These are phyloP conservation scores for Fagus crenata DNA, from an alignment of 306 rosid genomes.

Conservation along the genomic window DNA sequence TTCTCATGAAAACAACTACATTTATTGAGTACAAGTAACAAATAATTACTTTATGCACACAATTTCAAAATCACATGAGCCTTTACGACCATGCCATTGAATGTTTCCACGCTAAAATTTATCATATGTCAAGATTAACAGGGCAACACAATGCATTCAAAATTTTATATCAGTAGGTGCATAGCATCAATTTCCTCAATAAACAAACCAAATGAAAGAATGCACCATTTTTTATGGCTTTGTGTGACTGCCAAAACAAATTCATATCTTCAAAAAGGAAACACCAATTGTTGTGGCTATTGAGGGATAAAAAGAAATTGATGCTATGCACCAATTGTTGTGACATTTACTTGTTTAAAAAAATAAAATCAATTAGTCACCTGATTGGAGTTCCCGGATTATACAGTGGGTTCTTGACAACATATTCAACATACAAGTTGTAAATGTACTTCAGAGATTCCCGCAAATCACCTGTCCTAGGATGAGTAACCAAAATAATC, in stretches of 20 bases:
- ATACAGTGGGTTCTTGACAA: constrained; percentile 85
- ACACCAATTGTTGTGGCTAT: background rate
- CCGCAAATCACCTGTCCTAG: constrained; percentile 83
- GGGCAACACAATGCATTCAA: background rate
- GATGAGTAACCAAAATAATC: constrained; percentile 93
- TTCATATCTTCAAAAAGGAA: background rate
- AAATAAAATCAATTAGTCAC: constrained; percentile 33
- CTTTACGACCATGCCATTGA: background rate
- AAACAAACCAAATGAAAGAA: background rate
- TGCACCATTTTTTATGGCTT: background rate
- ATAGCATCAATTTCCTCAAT: background rate
- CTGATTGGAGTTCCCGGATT: constrained; percentile 79
- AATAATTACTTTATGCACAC: background rate
- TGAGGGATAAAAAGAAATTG: background rate
- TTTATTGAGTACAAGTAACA: background rate
- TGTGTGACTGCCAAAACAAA: background rate
- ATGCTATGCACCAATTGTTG: no score
- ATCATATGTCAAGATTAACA: background rate
- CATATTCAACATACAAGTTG: constrained; percentile 93
- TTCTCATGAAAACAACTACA: background rate
- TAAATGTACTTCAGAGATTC: constrained; percentile 85
- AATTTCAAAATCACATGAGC: background rate
- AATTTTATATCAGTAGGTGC: background rate
- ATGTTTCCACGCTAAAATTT: background rate
- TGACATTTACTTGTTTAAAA: background rate